Percentiles rank a stretch among this genome's conserved stretches.
These are phyloP conservation scores for Lumnitzera racemosa DNA, from an alignment of 345 rosid species.

Conservation along the genomic window DNA sequence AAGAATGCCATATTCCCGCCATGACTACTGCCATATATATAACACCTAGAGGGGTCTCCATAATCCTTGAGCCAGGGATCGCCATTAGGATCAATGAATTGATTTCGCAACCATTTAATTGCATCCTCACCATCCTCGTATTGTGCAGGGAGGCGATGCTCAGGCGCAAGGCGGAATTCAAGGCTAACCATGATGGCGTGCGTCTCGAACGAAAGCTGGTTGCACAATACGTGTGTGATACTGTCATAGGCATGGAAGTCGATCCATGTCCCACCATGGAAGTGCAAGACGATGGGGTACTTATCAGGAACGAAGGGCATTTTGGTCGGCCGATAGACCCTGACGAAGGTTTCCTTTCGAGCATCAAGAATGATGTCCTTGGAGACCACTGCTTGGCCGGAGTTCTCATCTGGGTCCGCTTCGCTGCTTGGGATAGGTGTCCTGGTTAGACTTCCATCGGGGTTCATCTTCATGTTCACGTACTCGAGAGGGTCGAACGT, in stretches of 20 bases:
- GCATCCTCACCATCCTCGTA: constrained; percentile 30
- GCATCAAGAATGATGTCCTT: constrained; percentile 27
- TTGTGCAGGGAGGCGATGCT: constrained; percentile 24
- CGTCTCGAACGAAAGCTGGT: constrained; percentile 14
- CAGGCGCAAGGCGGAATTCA: constrained; percentile 29
- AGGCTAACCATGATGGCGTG: constrained; percentile 22
- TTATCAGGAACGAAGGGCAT: constrained; percentile 12
- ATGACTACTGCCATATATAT: constrained; percentile 24
- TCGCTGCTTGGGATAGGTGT: constrained; percentile 10
- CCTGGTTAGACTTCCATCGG: constrained; percentile 31
- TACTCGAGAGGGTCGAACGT: constrained; percentile 27
- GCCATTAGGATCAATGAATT: constrained; percentile 19
- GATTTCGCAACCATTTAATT: constrained; percentile 21
- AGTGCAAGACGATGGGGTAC: constrained; percentile 24
- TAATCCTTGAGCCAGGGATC: constrained; percentile 29
- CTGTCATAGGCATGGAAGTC: constrained; percentile 15
- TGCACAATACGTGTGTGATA: constrained; percentile 9
- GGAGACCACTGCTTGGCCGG: constrained; percentile 22
- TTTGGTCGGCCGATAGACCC: constrained; percentile 29
- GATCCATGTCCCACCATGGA: constrained; percentile 25
- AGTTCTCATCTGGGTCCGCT: constrained; percentile 12
- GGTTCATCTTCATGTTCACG: constrained; percentile 22
- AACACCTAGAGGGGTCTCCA: constrained; percentile 30
- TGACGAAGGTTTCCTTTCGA: constrained; percentile 14
- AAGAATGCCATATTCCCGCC: constrained; percentile 32